Conservation (phyloP, 1,139 yeast species). For the Suhomyces terraborum region DNA sequence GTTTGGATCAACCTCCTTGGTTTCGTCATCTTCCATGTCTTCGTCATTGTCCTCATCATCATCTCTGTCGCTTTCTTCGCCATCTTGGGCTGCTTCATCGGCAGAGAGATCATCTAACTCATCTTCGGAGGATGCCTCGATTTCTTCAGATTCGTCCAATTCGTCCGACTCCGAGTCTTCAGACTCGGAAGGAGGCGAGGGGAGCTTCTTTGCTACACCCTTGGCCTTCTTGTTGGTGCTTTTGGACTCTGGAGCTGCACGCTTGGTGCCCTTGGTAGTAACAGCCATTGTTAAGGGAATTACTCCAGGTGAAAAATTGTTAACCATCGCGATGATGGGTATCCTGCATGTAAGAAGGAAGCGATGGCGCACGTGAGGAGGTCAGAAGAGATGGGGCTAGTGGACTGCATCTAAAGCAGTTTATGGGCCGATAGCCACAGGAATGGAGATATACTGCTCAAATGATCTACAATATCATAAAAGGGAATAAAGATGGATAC, state of each 20-base stretch:
- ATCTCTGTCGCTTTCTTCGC: conserved; percentile 22
- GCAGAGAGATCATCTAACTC: conserved; percentile 26
- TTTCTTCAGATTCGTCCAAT: conserved; percentile 14
- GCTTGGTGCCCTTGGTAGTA: conserved; percentile 37
- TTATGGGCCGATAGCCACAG: too few relatives aligned
- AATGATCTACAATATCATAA: too few relatives aligned
- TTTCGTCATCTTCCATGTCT: conserved; percentile 20
- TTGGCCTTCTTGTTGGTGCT: conserved; percentile 33
- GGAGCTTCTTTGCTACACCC: conserved; percentile 22
- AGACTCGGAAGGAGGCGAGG: conserved; percentile 20
- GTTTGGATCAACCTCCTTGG: conserved; percentile 35
- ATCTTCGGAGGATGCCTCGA: conserved; percentile 22
- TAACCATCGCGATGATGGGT: conserved; percentile 13
- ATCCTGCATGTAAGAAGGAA: too few relatives aligned
- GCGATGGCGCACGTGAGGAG: too few relatives aligned
- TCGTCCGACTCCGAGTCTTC: conserved; percentile 14
- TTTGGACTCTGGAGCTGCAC: conserved; percentile 27
- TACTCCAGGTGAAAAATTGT: conserved; percentile 10
- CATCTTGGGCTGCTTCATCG: conserved; percentile 21
- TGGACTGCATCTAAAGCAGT: too few relatives aligned
- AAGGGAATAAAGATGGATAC: too few relatives aligned
- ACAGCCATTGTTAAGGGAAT: conserved; percentile 24
- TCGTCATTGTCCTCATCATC: conserved; percentile 24
- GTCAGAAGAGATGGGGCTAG: too few relatives aligned
- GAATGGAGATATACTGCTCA: too few relatives aligned